A percentile compares a stretch with the other conserved stretches of the same genome.
These are phyloP conservation scores for Mollisiaceae sp. DNA, from an alignment of 2,329 filamentous ascomycete genomes.

Conservation along the genomic window DNA sequence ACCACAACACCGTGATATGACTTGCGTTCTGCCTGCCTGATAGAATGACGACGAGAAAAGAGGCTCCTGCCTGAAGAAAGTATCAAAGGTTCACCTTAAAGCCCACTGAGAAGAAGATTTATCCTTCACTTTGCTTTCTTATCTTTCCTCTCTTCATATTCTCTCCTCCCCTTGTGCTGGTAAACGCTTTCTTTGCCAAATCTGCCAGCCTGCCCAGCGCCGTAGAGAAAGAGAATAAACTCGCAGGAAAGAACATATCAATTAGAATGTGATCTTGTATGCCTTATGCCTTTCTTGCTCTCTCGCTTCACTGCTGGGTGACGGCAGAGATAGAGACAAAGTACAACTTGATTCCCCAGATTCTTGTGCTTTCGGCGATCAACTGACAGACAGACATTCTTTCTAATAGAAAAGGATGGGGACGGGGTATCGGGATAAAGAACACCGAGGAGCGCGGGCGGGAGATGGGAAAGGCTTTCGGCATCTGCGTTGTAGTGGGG, in stretches of 20 bases:
- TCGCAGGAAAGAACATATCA: neutral
- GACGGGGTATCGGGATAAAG: slow-evolving; percentile 4
- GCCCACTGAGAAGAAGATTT: neutral
- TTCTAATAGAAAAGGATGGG: neutral
- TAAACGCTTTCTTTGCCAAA: neutral
- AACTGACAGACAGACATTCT: neutral
- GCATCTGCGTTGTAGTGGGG: slow-evolving; percentile 9
- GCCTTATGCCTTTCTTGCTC: neutral
- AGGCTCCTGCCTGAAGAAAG: neutral
- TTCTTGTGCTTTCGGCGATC: neutral
- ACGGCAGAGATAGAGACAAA: neutral
- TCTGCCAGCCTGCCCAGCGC: neutral
- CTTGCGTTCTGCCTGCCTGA: neutral
- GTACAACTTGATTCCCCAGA: slow-evolving; percentile 13
- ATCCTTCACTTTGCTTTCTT: neutral
- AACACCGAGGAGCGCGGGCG: neutral
- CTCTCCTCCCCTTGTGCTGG: neutral
- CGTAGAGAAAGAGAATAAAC: neutral
- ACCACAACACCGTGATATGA: slow-evolving; percentile 15
- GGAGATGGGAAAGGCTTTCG: slow-evolving; percentile 1
- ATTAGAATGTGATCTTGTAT: neutral
- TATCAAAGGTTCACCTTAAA: too few species aligned
- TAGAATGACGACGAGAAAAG: neutral
- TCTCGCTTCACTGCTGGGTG: too few species aligned
- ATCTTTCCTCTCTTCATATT: neutral